Evolutionary conservation across 345 rosid species (phyloP).

Genomic region (Dovyalis caffra): DNA sequence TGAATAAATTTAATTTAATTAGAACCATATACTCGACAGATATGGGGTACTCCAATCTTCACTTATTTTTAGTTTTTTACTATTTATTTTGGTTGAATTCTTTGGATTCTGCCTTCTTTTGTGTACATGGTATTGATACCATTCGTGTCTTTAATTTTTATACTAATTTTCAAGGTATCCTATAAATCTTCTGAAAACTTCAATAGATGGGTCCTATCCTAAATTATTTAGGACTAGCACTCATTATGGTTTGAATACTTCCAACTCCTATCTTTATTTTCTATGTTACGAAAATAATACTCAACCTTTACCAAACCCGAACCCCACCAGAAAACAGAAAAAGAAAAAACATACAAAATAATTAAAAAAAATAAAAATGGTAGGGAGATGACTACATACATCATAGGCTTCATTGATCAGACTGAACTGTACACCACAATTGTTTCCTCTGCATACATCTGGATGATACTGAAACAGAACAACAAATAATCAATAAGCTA

Average conservation of each 20-base stretch:
- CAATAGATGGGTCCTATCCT: background rate
- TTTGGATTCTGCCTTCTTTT: background rate
- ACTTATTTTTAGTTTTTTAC: no score
- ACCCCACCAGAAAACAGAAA: background rate
- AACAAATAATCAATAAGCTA: slow-evolving; percentile 1
- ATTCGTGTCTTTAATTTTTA: no score
- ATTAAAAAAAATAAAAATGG: background rate
- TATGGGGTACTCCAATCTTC: no score
- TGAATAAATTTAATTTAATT: background rate
- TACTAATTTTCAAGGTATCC: background rate
- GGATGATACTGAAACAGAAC: slow-evolving; percentile 76
- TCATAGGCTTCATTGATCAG: slow-evolving; percentile 85
- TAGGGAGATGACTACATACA: slow-evolving; percentile 39
- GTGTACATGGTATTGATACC: no score
- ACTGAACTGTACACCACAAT: slow-evolving; percentile 72
- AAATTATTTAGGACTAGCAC: background rate
- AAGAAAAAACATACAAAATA: background rate
- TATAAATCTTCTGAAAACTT: background rate
- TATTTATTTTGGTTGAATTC: background rate
- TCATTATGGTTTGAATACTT: background rate
- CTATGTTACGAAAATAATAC: background rate
- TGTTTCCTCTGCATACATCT: slow-evolving; percentile 90
- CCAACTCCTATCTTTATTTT: background rate
- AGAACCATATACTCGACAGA: background rate
- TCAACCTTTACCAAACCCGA: background rate